These are phyloP conservation scores for Elongisporangium anandrum DNA, from an alignment of 352 stramenopile species.

Conservation along the genomic window DNA sequence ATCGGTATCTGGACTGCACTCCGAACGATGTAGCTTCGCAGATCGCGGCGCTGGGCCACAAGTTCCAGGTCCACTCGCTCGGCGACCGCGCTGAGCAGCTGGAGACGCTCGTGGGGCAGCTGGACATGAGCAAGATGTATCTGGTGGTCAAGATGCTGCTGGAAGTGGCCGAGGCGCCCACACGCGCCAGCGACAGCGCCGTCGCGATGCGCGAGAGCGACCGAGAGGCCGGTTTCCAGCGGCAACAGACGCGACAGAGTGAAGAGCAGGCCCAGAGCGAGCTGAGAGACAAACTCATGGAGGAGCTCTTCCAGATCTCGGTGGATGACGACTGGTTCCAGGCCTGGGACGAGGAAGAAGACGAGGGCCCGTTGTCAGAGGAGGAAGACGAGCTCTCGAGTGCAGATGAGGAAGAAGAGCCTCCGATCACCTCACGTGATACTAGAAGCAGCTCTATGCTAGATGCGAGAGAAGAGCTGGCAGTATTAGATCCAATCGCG, in stretches of 20 bases:
- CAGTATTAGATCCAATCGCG: slow-evolving; percentile 1
- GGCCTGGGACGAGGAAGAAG: slow-evolving; percentile 44
- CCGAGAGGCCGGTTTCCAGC: slow-evolving; percentile 11
- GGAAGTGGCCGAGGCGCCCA: slow-evolving; percentile 48
- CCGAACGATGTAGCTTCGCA: slow-evolving; percentile 44
- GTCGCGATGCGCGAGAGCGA: slow-evolving; percentile 24
- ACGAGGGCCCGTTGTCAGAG: slow-evolving; percentile 13
- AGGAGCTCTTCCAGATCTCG: slow-evolving; percentile 58
- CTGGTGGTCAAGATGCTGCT: slow-evolving; percentile 57
- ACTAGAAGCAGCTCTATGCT: slow-evolving; percentile 5
- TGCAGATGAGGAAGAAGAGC: too few species aligned
- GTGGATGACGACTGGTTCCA: slow-evolving; percentile 69
- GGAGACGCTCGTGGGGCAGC: slow-evolving; percentile 20
- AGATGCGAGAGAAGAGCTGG: background rate
- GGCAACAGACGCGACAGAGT: slow-evolving; percentile 14
- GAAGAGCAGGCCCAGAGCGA: slow-evolving; percentile 11
- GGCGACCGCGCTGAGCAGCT: slow-evolving; percentile 35
- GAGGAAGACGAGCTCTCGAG: too few species aligned
- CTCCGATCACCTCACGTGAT: background rate
- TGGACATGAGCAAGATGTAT: slow-evolving; percentile 16
- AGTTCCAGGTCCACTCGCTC: slow-evolving; percentile 55
- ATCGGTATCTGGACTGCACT: slow-evolving; percentile 43
- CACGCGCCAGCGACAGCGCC: slow-evolving; percentile 24
- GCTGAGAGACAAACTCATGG: slow-evolving; percentile 31
- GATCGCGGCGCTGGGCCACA: slow-evolving; percentile 29